A percentile compares a stretch with the other conserved stretches of the same genome.
Conservation (phyloP, 352 stramenopile genomes). For the Phytophthora sojae region DNA sequence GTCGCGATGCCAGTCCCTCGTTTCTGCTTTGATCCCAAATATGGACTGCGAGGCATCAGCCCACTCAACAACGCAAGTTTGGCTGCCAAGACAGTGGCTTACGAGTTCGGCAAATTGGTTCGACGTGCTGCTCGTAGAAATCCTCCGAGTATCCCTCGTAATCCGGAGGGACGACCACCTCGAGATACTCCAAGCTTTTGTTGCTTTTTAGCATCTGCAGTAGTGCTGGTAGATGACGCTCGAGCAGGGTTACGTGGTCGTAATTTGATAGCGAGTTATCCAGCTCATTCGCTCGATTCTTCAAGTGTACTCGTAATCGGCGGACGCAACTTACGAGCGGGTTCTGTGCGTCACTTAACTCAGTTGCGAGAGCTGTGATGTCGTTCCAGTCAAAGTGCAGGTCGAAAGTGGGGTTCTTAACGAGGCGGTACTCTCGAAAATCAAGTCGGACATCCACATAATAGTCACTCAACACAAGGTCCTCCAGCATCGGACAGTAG, state of each 20-base stretch:
- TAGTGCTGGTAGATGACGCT: not conserved
- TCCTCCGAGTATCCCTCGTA: not conserved
- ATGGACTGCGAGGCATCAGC: no score
- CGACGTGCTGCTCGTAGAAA: not conserved
- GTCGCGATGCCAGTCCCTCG: no score
- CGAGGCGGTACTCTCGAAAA: no score
- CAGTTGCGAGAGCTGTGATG: no score
- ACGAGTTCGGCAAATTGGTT: no score
- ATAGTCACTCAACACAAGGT: not conserved
- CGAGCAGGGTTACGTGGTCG: not conserved
- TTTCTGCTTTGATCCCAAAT: no score
- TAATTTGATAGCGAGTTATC: not conserved
- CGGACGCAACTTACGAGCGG: not conserved
- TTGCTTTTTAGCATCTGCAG: not conserved
- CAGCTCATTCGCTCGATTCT: not conserved
- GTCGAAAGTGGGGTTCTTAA: no score
- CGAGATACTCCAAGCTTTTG: not conserved
- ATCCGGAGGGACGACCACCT: not conserved
- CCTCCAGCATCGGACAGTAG: not conserved
- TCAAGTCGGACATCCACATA: no score
- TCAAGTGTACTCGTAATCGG: not conserved
- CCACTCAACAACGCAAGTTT: no score
- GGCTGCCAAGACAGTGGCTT: no score
- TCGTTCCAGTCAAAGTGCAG: no score
- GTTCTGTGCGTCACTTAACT: not conserved